Base-by-base conservation (phyloP, 768 basidiomycete species). In the Lactarius sanguifluus region DNA sequence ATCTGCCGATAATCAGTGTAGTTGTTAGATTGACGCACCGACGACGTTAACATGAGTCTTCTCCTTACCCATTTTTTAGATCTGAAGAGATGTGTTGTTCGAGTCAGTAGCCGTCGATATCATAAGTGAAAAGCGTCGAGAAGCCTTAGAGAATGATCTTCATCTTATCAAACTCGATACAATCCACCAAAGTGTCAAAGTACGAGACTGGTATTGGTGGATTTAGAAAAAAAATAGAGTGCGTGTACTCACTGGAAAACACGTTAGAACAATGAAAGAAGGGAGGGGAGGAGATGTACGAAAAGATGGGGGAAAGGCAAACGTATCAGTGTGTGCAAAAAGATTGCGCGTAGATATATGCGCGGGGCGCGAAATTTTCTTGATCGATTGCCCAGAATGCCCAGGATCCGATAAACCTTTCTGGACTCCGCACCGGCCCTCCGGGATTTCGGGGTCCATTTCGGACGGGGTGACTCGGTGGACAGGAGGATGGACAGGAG, bases 41-140 rank as follows among this genome's bases (percentile, higher is more conserved):
- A 96, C 94, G 81, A 96, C 94, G 88, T 96, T 96, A 86, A 97
- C 87, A 88, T 97, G 94, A 74, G 74, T 81, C 85, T 95, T 95
- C 72, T 95, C 94, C 85, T 95, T 95, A 89, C 93, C 94, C 94
- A 94, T 94, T 87, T 86, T 87, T 77, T 79, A 79, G 78, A 85
- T 85, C 83, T 84, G 71, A 32, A 69, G 41, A 38, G 23, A 58
- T 47, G 15, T 41, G 32, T 40, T 40, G n/a, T 58, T 43, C 32
- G 15, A 54, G 65, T 71, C 70, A 71, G 62, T 40, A 45, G 25
- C 34, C n/a, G 58, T 61, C 43, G 20, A 63, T 30, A 10, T 56
- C 40, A 36, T 62, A 43, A 43, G 23, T 12, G 16, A 30, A 23
- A 18, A 12, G 18, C n/a, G 38, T 28, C n/a, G 34, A 59, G 38